Evolutionary conservation across 2,329 filamentous ascomycete species (phyloP), one percentile per base, ranked within the genome.

Genomic region (Xylaria hypoxylon): DNA sequence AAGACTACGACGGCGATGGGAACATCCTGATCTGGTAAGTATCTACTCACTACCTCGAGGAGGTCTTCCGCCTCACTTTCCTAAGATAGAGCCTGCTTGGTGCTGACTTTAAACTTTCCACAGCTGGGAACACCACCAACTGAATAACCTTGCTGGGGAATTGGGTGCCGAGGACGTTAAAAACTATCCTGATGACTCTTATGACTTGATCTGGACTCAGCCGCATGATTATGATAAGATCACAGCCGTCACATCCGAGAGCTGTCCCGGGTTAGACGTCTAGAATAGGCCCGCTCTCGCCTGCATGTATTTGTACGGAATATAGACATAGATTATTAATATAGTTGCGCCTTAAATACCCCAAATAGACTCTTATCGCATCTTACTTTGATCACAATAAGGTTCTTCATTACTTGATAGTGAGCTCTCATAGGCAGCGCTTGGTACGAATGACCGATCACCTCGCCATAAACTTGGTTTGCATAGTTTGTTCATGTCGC

Each of bases 1-100:
- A 84, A 1, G 69, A 70, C 5, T 88, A 87, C 66, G 62, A 72
- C 0, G 84, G 85, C 0, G 64, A 74, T 0, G 86, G 85, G 1
- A 90, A 90, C 69, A 85, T 90, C 52, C 75, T 90, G 50, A 85
- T 90, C 64, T 88, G 81, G 81, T 82, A 70, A 59, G 78, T 58
- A 28, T 42, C 13, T 31, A 17, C 24, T 35, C 22, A 1, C 35
- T 5, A 38, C 13, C 13, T 35, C 22, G 24, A 5, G 11, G 5
- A 8, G 11, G 24, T 28, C 15, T 40, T 40, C 11, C 6, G 17
- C 24, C 28, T 55, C 26, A 26, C 28, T 48, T 53, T 44, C 2
- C 8, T 17, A 35, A 19, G 42, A 38, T 24, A 28, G 31, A n/a
- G 13, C 28, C 22, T 8, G 26, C n/a, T 6, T 2, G 10, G 58